phyloP scores from a whole-genome alignment of 1,284 basidiomycete genomes.

The Rhodotorula sp. region DNA sequence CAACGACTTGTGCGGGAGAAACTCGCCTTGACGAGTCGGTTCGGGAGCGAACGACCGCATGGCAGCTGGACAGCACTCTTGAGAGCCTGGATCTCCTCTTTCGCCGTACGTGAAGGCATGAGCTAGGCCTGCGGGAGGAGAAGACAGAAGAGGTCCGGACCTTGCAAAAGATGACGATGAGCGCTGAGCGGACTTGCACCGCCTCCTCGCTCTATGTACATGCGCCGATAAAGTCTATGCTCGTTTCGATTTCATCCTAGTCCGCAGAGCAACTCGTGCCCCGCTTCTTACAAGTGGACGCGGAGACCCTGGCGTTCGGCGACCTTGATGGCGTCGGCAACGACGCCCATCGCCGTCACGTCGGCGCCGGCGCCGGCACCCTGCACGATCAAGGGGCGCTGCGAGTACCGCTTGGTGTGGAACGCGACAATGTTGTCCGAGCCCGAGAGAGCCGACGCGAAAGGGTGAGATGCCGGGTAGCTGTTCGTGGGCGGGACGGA shows the following conservation, averaged over 20 bases:
- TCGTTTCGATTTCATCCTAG: not conserved
- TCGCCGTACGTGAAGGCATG: constrained; percentile 2
- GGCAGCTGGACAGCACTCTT: constrained; percentile 53
- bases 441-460: constrained; percentile 90
- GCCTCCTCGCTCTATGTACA: not conserved
- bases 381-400: constrained; percentile 85
- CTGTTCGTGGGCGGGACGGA: constrained; percentile 52
- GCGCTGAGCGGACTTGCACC: not conserved
- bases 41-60: constrained; percentile 55
- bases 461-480: constrained; percentile 84
- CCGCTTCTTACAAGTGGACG: constrained; percentile 24
- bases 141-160: not conserved
- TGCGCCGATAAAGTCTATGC: not conserved
- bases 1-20: not conserved
- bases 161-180: too few relatives aligned
- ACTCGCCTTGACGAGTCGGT: constrained; percentile 57
- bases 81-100: constrained; percentile 6
- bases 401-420: constrained; percentile 77
- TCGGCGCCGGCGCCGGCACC: constrained; percentile 94
- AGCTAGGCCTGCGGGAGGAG: not conserved
- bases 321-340: constrained; percentile 62
- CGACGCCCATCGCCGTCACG: constrained; percentile 96
- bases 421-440: constrained; percentile 99
- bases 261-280: not conserved
- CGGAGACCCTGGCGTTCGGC: constrained; percentile 31